Conservation (phyloP, 257 asterid species). For the Henckelia pumila region DNA sequence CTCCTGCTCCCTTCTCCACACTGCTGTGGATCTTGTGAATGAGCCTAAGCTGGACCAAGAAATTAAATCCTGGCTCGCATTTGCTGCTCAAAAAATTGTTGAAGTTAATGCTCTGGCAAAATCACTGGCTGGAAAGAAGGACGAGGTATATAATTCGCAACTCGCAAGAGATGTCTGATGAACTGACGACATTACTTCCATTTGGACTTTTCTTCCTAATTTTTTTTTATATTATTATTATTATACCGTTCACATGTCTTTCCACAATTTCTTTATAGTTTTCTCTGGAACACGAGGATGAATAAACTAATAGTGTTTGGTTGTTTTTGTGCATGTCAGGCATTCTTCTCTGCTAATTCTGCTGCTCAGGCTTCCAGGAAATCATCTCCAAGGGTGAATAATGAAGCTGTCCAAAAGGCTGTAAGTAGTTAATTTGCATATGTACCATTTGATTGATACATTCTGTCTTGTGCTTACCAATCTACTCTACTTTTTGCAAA, state of each 20-base stretch:
- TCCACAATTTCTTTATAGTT: neutral
- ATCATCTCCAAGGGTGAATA: constrained; percentile 68
- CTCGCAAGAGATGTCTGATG: neutral
- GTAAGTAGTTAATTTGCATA: constrained; percentile 43
- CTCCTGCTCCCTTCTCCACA: constrained; percentile 69
- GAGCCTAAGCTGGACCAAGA: constrained; percentile 68
- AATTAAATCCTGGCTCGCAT: constrained; percentile 77
- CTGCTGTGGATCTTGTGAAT: constrained; percentile 64
- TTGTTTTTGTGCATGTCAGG: constrained; percentile 30
- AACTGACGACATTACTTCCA: neutral
- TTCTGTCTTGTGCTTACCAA: constrained; percentile 7
- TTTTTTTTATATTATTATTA: neutral
- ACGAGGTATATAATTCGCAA: constrained; percentile 42
- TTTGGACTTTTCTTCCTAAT: neutral
- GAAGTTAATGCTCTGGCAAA: constrained; percentile 81
- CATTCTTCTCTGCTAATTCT: constrained; percentile 67
- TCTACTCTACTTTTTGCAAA: neutral
- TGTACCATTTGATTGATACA: neutral
- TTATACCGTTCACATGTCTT: neutral
- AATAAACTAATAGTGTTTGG: neutral
- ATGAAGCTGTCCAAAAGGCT: constrained; percentile 76
- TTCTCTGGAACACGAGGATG: neutral
- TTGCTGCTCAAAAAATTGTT: constrained; percentile 75
- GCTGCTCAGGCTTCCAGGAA: constrained; percentile 75
- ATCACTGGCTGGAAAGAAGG: constrained; percentile 59